phyloP scores from a whole-genome alignment of 441 rosid genomes.

The Macaranga tanarius region DNA sequence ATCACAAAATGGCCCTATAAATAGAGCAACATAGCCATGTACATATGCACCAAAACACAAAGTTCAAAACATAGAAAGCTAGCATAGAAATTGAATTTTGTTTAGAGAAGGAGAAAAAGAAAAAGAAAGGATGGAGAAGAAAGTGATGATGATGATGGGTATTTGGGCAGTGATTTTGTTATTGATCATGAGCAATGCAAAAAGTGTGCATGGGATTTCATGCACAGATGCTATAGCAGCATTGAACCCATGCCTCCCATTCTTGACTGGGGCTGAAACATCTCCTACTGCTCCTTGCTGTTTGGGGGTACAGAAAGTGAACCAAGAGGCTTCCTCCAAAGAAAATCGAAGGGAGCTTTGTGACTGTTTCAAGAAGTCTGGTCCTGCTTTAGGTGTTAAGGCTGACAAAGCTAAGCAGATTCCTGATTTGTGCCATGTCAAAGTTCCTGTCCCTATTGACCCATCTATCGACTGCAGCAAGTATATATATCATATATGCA shows the following conservation, averaged over 20 bases:
- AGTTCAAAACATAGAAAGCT: not conserved
- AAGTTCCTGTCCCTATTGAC: slow-evolving; percentile 22
- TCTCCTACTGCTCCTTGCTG: not conserved
- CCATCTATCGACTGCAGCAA: slow-evolving; percentile 26
- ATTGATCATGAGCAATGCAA: not conserved
- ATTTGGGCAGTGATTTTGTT: not conserved
- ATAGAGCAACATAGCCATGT: not conserved
- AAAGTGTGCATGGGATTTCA: not conserved
- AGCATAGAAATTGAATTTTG: too few species aligned
- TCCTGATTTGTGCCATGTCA: slow-evolving; percentile 23
- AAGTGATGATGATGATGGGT: not conserved
- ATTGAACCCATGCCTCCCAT: not conserved
- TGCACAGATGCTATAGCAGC: not conserved
- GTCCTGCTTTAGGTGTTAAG: not conserved
- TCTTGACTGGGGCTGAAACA: not conserved
- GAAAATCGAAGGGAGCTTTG: slow-evolving; percentile 17
- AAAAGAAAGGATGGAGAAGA: not conserved
- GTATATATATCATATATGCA: slow-evolving; percentile 19
- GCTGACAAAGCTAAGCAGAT: slow-evolving; percentile 20
- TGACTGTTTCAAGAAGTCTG: slow-evolving; percentile 20
- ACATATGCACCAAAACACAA: not conserved
- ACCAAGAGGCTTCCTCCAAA: slow-evolving; percentile 17
- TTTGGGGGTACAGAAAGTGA: not conserved
- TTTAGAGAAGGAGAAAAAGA: not conserved
- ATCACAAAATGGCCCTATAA: not conserved